phyloP scores from a whole-genome alignment of 495 filamentous ascomycete genomes.

The Penicillium atrosanguineum region DNA sequence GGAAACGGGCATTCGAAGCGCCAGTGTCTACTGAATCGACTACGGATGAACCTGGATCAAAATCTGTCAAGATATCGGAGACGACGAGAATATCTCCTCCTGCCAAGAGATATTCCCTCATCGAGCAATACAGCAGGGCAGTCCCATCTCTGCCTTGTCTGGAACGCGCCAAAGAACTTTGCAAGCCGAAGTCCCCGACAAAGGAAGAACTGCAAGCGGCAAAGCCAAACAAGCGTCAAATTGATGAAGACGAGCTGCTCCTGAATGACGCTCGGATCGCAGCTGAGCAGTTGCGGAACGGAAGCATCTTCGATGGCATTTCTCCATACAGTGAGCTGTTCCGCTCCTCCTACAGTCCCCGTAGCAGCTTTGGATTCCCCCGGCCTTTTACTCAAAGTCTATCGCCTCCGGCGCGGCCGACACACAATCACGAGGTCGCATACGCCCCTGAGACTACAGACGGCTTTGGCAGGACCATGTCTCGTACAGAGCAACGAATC shows the following conservation, averaged over 20 bases:
- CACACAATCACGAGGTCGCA: slow-evolving; percentile 38
- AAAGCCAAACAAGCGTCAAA: slow-evolving; percentile 19
- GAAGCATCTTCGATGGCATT: slow-evolving; percentile 2
- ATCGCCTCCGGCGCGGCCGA: slow-evolving; percentile 28
- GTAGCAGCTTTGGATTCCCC: slow-evolving; percentile 27
- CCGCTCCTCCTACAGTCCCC: slow-evolving; percentile 26
- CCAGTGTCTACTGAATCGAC: slow-evolving; percentile 4
- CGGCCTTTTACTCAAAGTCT: slow-evolving; percentile 24
- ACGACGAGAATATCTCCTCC: slow-evolving; percentile 7
- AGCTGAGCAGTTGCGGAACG: slow-evolving; percentile 38
- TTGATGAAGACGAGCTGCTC: slow-evolving; percentile 45
- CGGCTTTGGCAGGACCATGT: slow-evolving; percentile 38
- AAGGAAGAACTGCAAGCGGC: slow-evolving; percentile 20
- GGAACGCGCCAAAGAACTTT: slow-evolving; percentile 30
- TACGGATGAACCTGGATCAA: slow-evolving; percentile 19
- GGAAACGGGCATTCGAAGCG: slow-evolving; percentile 28
- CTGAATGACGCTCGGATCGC: slow-evolving; percentile 43
- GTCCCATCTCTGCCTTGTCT: slow-evolving; percentile 42
- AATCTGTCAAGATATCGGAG: slow-evolving; percentile 24
- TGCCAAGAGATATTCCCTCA: slow-evolving; percentile 30
- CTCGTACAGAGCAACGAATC: slow-evolving; percentile 42
- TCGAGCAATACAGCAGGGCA: slow-evolving; percentile 31
- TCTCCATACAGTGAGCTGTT: slow-evolving; percentile 9
- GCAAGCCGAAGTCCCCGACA: slow-evolving; percentile 19
- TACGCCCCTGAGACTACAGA: slow-evolving; percentile 38